Base-by-base conservation (phyloP, 2,329 filamentous ascomycete genomes). In the Aspergillus sp. region DNA sequence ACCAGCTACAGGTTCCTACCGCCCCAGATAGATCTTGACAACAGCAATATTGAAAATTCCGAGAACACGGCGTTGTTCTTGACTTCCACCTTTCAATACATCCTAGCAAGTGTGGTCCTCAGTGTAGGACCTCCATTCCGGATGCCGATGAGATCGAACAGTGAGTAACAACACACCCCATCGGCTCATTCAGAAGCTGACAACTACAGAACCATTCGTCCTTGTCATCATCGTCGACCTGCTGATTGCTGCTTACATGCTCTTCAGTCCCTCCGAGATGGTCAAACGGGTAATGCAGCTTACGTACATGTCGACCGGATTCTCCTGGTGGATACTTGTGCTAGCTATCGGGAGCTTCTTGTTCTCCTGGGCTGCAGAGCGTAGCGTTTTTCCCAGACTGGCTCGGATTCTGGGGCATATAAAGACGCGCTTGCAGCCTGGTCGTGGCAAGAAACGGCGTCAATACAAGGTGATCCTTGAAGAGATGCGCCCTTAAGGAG, bases 41-140 rank as follows among this genome's bases (percentile, higher is more conserved):
- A 94, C 65, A 87, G 88, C 20, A 95, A 94, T 66, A 87, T 92
- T 49, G 81, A 87, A 63, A 97, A 97, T 71, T 96, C 90, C 9
- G 89, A 97, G 64, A 97, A 99, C 65, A 96, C 93, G 0, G 85
- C 88, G 0, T 76, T 99, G 1, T 99, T 99, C 76, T 75, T 97
- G 26, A 79, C 92, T 4, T 95, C 89, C 1, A 96, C 91, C 69
- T 97, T 92, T 65, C 92, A 97, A 69, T 99, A 99, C 70, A 95
- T 95, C 35, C 79, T 96, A 19, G 89, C 90, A 0, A 94, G 90
- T 3, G 81, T 97, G 36, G 88, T 97, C 1, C 79, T 99, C 26
- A 95, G 88, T 62, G 90, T 94, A n/a, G 95, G 94, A 1, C 85
- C 83, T 32, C 94, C 94, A 0, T 99, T 96, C 75, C 82, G 94